Evolutionary conservation across 2,329 filamentous ascomycete species (phyloP).

Genomic region (Alternaria angustiovoidea): DNA sequence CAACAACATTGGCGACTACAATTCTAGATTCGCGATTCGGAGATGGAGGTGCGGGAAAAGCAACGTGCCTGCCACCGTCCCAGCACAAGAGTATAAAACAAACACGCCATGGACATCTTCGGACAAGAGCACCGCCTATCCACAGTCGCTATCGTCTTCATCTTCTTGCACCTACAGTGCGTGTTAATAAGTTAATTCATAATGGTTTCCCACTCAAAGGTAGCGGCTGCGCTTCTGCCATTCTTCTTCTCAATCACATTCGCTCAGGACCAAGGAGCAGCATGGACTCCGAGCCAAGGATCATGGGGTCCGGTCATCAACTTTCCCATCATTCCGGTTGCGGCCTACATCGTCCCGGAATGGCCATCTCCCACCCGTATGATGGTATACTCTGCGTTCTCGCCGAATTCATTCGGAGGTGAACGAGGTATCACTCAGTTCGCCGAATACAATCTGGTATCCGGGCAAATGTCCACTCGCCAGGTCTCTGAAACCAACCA

Average conservation of each 20-base stretch:
- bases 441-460: constrained; percentile 27
- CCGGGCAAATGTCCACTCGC: constrained; percentile 21
- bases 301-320: constrained; percentile 26
- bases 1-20: constrained; percentile 1
- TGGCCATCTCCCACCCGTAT: constrained; percentile 26
- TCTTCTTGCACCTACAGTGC: not conserved
- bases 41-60: not conserved
- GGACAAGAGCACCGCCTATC: not conserved
- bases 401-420: constrained; percentile 21
- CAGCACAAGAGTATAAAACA: not conserved
- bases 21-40: not conserved
- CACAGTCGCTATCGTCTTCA: not conserved
- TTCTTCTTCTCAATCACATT: not conserved
- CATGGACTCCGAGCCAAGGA: not conserved
- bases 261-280: constrained; percentile 13
- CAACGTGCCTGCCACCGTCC: not conserved
- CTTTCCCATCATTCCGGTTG: constrained; percentile 33
- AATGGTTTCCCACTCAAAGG: constrained; percentile 2
- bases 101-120: not conserved
- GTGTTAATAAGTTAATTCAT: not conserved
- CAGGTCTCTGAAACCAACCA: constrained; percentile 28
- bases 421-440: constrained; percentile 29
- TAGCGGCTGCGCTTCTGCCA: not conserved
- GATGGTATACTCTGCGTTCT: constrained; percentile 29
- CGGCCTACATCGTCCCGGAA: constrained; percentile 30